These are phyloP conservation scores for Monosporascus sp. DNA, from an alignment of 2,329 filamentous ascomycete species.

Conservation along the genomic window DNA sequence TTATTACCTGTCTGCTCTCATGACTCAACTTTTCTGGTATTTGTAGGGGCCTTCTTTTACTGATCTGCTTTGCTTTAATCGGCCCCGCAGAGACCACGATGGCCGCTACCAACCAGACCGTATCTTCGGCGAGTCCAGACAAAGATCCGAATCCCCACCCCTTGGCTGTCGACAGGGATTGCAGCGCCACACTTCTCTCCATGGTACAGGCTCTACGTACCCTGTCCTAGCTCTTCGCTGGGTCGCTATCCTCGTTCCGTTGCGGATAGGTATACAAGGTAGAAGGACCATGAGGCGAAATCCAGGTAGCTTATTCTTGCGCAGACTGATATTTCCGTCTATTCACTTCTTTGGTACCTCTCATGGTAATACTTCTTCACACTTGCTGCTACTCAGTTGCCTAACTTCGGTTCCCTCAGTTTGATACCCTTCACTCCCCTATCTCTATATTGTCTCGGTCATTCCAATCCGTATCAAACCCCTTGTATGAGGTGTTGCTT, in stretches of 20 bases:
- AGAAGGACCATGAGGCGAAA: slow-evolving; percentile 3
- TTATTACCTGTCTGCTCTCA: slow-evolving; percentile 4
- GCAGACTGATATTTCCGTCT: slow-evolving; percentile 1
- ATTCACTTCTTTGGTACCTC: background rate
- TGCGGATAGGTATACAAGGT: slow-evolving; percentile 15
- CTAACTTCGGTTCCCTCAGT: too few species aligned
- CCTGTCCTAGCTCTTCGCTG: slow-evolving; percentile 16
- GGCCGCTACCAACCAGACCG: slow-evolving; percentile 27
- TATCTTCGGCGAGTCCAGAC: slow-evolving; percentile 25
- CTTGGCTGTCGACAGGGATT: slow-evolving; percentile 25
- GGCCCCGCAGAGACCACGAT: slow-evolving; percentile 20
- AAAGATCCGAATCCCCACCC: slow-evolving; percentile 20
- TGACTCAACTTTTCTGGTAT: slow-evolving; percentile 17
- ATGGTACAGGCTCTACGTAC: slow-evolving; percentile 18
- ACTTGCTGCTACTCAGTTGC: background rate
- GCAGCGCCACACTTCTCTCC: slow-evolving; percentile 28
- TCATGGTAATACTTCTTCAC: background rate
- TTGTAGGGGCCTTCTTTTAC: slow-evolving; percentile 7
- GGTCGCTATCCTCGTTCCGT: slow-evolving; percentile 16
- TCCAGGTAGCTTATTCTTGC: slow-evolving; percentile 2
- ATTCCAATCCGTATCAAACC: background rate
- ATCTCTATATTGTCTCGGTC: background rate
- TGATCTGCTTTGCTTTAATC: slow-evolving; percentile 12
- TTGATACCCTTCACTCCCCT: too few species aligned
- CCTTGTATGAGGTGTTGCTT: background rate